Base-by-base conservation (phyloP, 192 early-diverging fungal species). In the Coemansia sp. region DNA sequence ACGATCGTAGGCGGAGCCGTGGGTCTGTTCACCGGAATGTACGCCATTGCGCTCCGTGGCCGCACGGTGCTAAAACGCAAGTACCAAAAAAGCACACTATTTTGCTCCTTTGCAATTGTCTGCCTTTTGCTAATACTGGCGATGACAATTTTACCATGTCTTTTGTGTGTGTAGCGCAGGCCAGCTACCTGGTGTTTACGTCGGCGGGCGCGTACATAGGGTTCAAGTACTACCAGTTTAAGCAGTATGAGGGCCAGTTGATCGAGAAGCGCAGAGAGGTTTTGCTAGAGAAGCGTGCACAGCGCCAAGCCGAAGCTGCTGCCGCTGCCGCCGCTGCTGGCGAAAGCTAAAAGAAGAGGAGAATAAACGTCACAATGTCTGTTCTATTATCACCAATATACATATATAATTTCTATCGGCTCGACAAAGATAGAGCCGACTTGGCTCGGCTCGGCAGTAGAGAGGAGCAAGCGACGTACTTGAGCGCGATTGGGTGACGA, bases 21-120 rank as follows among this genome's bases (percentile, higher is more conserved):
- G 12, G 79, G 79, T 3, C 64, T 82, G 32, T 8, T 56, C 19
- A 82, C 79, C 1, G 79, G 74, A 54, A 76, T 82, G 74, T 82
- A 76, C 64, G 59, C 73, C 37, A 76, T 76, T 43, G 79, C 59
- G 1, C 79, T 82, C 11, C 79, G 73, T 39, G 70, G 70, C 7
- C 70, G 74, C 35, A 54, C 64, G 2, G 70, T 82, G 2, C 15
- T 76, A 29, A 76, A 68, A 27, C 79, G 73, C 64, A 68, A 61
- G 67, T 75, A 46, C 4, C n/a, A n/a, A n/a, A n/a, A n/a, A n/a
- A n/a, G n/a, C n/a, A n/a, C n/a, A n/a, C n/a, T n/a, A 57, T 47
- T 47, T 47, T 47, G 24, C n/a, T n/a, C n/a, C n/a, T n/a, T n/a
- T n/a, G n/a, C n/a, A n/a, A n/a, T n/a, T n/a, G n/a, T n/a, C n/a